Conservation (phyloP, 495 filamentous ascomycete species). For the Glonium stellatum region DNA sequence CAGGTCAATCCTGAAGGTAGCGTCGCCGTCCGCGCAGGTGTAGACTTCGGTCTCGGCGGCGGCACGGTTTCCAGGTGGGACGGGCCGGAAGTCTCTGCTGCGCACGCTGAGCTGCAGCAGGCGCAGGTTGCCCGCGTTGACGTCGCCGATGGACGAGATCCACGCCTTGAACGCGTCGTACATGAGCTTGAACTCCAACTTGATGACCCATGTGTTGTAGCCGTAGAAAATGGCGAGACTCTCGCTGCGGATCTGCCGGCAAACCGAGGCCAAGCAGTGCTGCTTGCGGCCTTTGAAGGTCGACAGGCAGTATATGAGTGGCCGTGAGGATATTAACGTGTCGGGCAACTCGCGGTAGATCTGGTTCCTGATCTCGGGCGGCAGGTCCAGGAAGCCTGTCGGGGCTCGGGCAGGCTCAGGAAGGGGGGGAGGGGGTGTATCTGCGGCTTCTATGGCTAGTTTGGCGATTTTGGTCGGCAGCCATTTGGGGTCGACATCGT, state of each 20-base stretch:
- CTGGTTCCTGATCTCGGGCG: conserved; percentile 25
- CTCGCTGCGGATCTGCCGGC: conserved; percentile 23
- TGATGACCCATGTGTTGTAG: conserved; percentile 30
- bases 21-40: conserved; percentile 22
- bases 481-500: conserved; percentile 15
- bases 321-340: conserved; percentile 18
- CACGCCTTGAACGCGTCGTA: conserved; percentile 26
- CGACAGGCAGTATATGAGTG: conserved; percentile 30
- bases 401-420: neutral
- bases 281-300: conserved; percentile 24
- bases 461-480: conserved; percentile 21
- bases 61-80: neutral
- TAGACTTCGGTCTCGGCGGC: neutral
- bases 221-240: conserved; percentile 28
- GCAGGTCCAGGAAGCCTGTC: conserved; percentile 14
- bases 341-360: conserved; percentile 27
- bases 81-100: conserved; percentile 19
- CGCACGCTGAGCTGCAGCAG: conserved; percentile 18
- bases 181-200: conserved; percentile 28
- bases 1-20: conserved; percentile 24
- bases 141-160: conserved; percentile 17
- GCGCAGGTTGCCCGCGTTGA: conserved; percentile 9
- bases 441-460: conserved; percentile 8
- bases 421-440: neutral
- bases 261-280: conserved; percentile 25